Evolutionary conservation across 2,329 filamentous ascomycete genomes (phyloP), one percentile per base, ranked within the genome.

Genomic region (Trichoderma polysporum): DNA sequence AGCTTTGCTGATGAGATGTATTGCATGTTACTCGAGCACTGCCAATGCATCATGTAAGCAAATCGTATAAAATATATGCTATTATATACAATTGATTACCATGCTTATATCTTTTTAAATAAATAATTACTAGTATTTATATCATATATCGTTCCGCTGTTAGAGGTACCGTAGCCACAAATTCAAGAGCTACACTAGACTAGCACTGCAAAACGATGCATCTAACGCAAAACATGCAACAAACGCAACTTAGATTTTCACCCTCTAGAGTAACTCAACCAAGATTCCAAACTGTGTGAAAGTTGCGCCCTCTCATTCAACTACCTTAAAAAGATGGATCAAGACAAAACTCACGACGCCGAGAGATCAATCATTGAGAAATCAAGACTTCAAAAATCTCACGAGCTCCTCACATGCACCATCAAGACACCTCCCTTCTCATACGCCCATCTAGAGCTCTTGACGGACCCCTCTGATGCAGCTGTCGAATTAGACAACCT

Each of bases 401-500:
- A 82, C 67, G 82, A 85, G 54, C 79, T 88, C 57, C 81, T 81
- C 69, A 81, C 81, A 49, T 80, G 79, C 72, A 87, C 84, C 47
- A 79, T 88, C 73, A 82, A 79, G 69, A 70, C 77, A 27, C 84
- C 86, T 2, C 78, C 81, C 4, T 87, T 83, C 74, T 82, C 86
- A 53, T 90, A 89, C 75, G 82, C 80, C 33, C 85, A 87, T 68
- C 79, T 90, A 0, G 77, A 85, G 70, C 78, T 87, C 29, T 73
- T 80, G 67, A 79, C 75, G 52, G 72, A 76, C 33, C 67, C 70
- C 15, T 70, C 73, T 19, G 68, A 45, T 33, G 64, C 70, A 13
- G 57, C 69, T 15, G 58, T 68, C 22, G 69, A 68, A 19, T 79
- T 92, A 6, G 90, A 93, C 76, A 79, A 83, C 2, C 79, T 93